Evolutionary conservation across 2,329 filamentous ascomycete genomes (phyloP).

Genomic region (Lachnellula hyalina): DNA sequence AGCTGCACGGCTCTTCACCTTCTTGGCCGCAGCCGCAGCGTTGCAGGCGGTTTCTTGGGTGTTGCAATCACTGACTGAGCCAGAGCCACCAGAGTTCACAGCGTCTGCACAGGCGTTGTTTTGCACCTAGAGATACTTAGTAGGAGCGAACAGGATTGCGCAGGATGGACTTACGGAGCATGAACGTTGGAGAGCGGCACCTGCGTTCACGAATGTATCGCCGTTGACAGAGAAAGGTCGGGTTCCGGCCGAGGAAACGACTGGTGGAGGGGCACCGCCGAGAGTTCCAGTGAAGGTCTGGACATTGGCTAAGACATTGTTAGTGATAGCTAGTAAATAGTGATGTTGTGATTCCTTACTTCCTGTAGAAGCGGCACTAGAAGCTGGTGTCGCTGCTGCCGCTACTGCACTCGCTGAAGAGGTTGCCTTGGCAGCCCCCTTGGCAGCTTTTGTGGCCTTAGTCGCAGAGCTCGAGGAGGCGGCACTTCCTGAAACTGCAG

Average conservation of each 20-base stretch:
- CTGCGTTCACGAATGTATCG: constrained; percentile 51
- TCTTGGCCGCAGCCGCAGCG: constrained; percentile 26
- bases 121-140: constrained; percentile 34
- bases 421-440: background rate
- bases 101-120: constrained; percentile 55
- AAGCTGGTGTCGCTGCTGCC: background rate
- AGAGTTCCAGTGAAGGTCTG: constrained; percentile 42
- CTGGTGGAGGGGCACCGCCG: constrained; percentile 45
- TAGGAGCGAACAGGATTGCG: background rate
- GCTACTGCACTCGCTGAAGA: background rate
- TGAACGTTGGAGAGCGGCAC: constrained; percentile 52
- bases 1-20: constrained; percentile 15
- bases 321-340: background rate
- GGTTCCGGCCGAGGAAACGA: constrained; percentile 41
- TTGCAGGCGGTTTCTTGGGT: constrained; percentile 45
- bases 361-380: constrained; percentile 2
- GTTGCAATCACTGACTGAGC: constrained; percentile 47
- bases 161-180: constrained; percentile 43
- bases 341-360: constrained; percentile 1
- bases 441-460: background rate
- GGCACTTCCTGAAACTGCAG: constrained; percentile 9
- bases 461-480: constrained; percentile 23
- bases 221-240: constrained; percentile 54
- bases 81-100: constrained; percentile 45
- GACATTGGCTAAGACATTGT: constrained; percentile 30